phyloP scores from a whole-genome alignment of 2,329 filamentous ascomycete species.

The Akanthomyces dipterigenus region DNA sequence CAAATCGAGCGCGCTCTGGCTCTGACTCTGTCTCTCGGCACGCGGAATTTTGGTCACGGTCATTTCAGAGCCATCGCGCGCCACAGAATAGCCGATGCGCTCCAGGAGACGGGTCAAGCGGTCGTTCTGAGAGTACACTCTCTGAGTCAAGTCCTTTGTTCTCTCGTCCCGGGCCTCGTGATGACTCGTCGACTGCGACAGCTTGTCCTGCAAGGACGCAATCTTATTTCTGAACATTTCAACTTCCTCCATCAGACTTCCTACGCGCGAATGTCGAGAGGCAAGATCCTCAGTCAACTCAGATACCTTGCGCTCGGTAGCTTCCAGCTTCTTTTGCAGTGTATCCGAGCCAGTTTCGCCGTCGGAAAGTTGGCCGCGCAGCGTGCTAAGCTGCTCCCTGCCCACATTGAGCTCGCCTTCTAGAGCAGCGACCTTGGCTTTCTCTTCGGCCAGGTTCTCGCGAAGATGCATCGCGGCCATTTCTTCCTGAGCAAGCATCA shows the following conservation, averaged over 20 bases:
- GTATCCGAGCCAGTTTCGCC: constrained; percentile 79
- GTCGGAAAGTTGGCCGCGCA: constrained; percentile 68
- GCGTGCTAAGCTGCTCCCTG: constrained; percentile 58
- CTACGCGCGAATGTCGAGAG: constrained; percentile 67
- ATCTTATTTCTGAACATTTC: constrained; percentile 60
- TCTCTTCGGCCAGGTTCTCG: constrained; percentile 47
- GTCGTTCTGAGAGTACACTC: constrained; percentile 77
- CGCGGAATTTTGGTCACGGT: constrained; percentile 64
- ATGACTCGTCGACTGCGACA: constrained; percentile 45
- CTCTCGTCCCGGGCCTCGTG: constrained; percentile 65
- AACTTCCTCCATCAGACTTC: constrained; percentile 69
- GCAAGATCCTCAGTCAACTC: constrained; percentile 64
- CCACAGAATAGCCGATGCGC: constrained; percentile 75
- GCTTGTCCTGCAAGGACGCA: constrained; percentile 44
- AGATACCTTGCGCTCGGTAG: constrained; percentile 66
- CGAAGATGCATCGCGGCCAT: constrained; percentile 43
- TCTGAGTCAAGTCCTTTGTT: constrained; percentile 77
- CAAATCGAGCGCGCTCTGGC: constrained; percentile 52
- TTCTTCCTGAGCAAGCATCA: constrained; percentile 47
- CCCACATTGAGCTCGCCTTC: constrained; percentile 56
- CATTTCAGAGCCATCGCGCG: constrained; percentile 66
- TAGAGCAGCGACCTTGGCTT: constrained; percentile 46
- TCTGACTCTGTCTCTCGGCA: constrained; percentile 49
- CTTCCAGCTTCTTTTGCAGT: constrained; percentile 65
- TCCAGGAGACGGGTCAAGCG: constrained; percentile 78